A percentile compares a stretch with the other conserved stretches of the same genome.
Conservation (phyloP, 768 basidiomycete genomes). For the Suillus brevipes region DNA sequence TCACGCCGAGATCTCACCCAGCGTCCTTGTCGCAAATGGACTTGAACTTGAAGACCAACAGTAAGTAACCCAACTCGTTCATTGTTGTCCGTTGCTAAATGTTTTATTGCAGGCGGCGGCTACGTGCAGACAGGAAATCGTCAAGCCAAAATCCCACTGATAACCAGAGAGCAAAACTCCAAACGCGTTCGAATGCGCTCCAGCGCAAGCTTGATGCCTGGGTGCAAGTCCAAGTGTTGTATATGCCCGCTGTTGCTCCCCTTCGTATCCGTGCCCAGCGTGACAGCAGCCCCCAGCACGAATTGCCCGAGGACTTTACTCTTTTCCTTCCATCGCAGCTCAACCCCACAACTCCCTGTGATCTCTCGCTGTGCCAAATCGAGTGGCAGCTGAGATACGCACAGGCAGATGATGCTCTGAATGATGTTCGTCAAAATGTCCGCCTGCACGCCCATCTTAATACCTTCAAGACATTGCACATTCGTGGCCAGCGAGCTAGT, state of each 20-base stretch:
- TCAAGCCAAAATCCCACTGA: not conserved
- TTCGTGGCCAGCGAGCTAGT: not conserved
- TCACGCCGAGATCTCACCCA: slow-evolving; percentile 1
- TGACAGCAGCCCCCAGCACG: not conserved
- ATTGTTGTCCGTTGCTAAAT: not conserved
- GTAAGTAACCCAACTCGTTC: not conserved
- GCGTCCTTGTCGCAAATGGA: not conserved
- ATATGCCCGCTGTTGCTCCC: not conserved
- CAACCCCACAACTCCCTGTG: not conserved
- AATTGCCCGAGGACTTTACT: not conserved
- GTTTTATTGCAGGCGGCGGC: not conserved
- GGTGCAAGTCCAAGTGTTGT: not conserved
- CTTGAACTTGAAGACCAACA: not conserved
- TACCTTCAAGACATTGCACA: not conserved
- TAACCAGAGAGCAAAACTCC: not conserved
- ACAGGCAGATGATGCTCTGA: not conserved
- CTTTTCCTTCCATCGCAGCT: not conserved
- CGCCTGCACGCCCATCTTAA: not conserved
- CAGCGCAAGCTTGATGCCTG: not conserved
- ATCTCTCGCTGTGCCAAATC: not conserved
- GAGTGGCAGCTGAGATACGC: not conserved
- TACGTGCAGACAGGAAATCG: not conserved
- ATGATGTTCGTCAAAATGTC: not conserved
- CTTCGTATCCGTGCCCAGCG: not conserved
- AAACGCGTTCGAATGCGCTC: not conserved